These are phyloP conservation scores for Ruellia speciosa DNA, from an alignment of 305 asterid genomes.

Conservation along the genomic window DNA sequence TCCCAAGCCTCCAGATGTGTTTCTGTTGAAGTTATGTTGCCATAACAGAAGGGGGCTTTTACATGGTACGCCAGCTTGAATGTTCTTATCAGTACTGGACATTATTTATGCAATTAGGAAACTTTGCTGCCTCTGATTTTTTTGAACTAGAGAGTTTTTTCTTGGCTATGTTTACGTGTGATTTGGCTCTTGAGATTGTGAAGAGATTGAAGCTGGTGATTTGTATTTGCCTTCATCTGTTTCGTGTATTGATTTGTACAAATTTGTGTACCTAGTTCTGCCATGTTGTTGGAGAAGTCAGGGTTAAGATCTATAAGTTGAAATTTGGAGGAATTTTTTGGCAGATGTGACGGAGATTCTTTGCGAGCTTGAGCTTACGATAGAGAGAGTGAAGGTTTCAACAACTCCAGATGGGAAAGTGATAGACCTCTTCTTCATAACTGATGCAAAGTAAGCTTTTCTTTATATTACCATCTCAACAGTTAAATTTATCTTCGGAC, in stretches of 20 bases:
- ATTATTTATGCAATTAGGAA: too few relatives aligned
- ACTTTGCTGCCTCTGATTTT: too few relatives aligned
- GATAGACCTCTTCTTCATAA: conserved; percentile 74
- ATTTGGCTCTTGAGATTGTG: too few relatives aligned
- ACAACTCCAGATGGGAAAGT: conserved; percentile 88
- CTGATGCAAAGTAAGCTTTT: conserved; percentile 50
- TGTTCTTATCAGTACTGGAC: not conserved
- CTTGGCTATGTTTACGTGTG: too few relatives aligned
- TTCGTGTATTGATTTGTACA: too few relatives aligned
- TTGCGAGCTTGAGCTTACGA: conserved; percentile 66
- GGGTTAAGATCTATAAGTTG: too few relatives aligned
- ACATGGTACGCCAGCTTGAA: conserved; percentile 41
- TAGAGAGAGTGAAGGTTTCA: conserved; percentile 73
- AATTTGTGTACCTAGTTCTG: too few relatives aligned
- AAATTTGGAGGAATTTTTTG: conserved; percentile 20
- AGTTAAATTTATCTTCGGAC: not conserved
- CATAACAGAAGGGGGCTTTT: conserved; percentile 59
- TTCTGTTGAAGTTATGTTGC: conserved; percentile 66
- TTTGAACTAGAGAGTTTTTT: too few relatives aligned
- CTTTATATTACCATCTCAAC: not conserved
- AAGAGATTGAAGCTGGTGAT: too few relatives aligned
- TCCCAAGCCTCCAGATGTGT: conserved; percentile 63
- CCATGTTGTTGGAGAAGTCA: not conserved
- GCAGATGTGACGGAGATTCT: conserved; percentile 72
- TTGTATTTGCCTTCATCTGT: too few relatives aligned